These are phyloP conservation scores for Coccinonectria pachysandricola DNA, from an alignment of 2,329 filamentous ascomycete genomes.

Conservation along the genomic window DNA sequence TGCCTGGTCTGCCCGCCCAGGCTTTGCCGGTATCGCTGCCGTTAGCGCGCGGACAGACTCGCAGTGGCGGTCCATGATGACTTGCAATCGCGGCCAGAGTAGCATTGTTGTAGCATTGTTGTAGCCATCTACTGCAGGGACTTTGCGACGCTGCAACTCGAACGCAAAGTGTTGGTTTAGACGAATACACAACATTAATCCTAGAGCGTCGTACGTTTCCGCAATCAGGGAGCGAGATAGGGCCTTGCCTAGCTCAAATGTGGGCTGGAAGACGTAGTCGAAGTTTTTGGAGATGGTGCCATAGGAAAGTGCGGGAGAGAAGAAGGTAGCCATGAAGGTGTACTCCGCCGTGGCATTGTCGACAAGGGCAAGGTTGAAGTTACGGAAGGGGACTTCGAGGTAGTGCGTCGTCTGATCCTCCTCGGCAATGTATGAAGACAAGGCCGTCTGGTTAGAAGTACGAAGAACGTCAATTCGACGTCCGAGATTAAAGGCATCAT, in stretches of 20 bases:
- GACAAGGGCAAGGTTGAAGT: slow-evolving; percentile 87
- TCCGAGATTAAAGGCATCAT: slow-evolving; percentile 85
- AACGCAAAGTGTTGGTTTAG: slow-evolving; percentile 93
- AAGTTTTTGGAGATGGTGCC: slow-evolving; percentile 75
- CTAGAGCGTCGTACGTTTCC: slow-evolving; percentile 72
- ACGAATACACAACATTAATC: slow-evolving; percentile 81
- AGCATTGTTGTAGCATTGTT: slow-evolving; percentile 94
- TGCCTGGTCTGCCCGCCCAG: slow-evolving; percentile 38
- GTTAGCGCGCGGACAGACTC: slow-evolving; percentile 65
- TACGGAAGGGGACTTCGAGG: slow-evolving; percentile 80
- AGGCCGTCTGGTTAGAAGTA: slow-evolving; percentile 59
- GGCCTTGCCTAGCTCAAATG: slow-evolving; percentile 70
- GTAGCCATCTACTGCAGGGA: slow-evolving; percentile 82
- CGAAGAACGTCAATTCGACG: slow-evolving; percentile 75
- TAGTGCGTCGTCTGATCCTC: slow-evolving; percentile 81
- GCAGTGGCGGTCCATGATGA: slow-evolving; percentile 86
- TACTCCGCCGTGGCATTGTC: slow-evolving; percentile 95
- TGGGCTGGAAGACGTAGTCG: slow-evolving; percentile 78
- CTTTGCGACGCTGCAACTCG: slow-evolving; percentile 80
- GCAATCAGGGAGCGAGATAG: slow-evolving; percentile 69
- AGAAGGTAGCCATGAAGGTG: slow-evolving; percentile 84
- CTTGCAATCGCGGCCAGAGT: slow-evolving; percentile 90
- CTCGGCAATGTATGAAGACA: slow-evolving; percentile 83
- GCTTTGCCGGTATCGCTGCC: slow-evolving; percentile 39
- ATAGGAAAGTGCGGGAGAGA: slow-evolving; percentile 66